Conservation (phyloP, 768 basidiomycete genomes). For the Arthromyces matolae region DNA sequence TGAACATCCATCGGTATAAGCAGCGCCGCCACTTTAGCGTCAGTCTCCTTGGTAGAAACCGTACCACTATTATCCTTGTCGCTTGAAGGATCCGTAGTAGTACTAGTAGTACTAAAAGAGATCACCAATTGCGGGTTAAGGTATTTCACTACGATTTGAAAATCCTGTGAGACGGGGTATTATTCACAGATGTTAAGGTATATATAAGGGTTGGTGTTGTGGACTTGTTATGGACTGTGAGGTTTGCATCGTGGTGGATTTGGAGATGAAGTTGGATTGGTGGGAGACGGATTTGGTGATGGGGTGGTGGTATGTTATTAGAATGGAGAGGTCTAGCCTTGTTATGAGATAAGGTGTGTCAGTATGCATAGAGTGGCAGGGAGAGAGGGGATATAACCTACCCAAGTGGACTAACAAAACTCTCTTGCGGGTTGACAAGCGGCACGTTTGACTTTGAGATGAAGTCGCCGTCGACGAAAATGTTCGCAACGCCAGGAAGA, state of each 20-base stretch:
- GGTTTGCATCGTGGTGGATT: constrained; percentile 19
- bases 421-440: neutral
- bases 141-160: constrained; percentile 4
- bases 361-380: too few species aligned
- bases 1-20: too few species aligned
- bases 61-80: neutral
- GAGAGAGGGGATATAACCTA: too few species aligned
- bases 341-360: neutral
- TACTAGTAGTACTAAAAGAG: neutral
- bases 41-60: neutral
- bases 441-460: too few species aligned
- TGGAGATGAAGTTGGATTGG: constrained; percentile 20
- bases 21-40: neutral
- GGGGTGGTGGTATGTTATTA: constrained; percentile 25
- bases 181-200: constrained; percentile 20
- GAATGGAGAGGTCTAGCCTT: constrained; percentile 25
- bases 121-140: constrained; percentile 1
- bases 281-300: constrained; percentile 22
- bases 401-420: too few species aligned
- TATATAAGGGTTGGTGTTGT: constrained; percentile 22
- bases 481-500: too few species aligned
- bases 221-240: constrained; percentile 21
- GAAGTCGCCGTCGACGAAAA: too few species aligned
- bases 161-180: constrained; percentile 23
- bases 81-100: too few species aligned